Percentiles rank a stretch among this genome's conserved stretches.
phyloP scores from a whole-genome alignment of 139 green algal species.

The Closterium sp. region DNA sequence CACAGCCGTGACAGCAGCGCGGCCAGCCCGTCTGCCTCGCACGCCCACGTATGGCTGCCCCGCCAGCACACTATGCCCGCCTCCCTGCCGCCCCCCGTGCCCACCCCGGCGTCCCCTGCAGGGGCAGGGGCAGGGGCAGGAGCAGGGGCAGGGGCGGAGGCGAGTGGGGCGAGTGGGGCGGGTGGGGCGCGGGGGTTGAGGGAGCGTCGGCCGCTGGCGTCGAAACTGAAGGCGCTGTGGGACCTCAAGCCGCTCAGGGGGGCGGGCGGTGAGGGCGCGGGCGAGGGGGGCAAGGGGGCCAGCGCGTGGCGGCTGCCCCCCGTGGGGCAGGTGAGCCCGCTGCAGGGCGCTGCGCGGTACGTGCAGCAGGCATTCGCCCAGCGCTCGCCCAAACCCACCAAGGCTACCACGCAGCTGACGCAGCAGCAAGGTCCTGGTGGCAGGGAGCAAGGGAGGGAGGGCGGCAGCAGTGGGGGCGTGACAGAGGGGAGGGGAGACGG shows the following conservation, averaged over 20 bases:
- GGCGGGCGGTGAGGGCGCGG: too few species aligned
- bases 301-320: not conserved
- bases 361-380: not conserved
- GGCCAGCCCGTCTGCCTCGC: not conserved
- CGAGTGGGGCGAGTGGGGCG: too few species aligned
- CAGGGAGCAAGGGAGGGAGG: not conserved
- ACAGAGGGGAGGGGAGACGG: not conserved
- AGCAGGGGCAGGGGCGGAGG: not conserved
- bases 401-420: not conserved
- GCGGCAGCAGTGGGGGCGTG: not conserved
- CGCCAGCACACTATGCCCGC: not conserved
- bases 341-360: not conserved
- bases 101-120: not conserved
- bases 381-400: not conserved
- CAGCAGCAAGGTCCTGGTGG: too few species aligned
- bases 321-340: not conserved
- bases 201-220: not conserved
- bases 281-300: not conserved
- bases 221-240: not conserved
- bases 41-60: not conserved
- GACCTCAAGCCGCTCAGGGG: not conserved
- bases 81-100: not conserved
- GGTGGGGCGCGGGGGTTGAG: not conserved
- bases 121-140: not conserved
- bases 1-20: not conserved